phyloP scores from a whole-genome alignment of 2,329 filamentous ascomycete genomes.

The Chaetomium globosum region DNA sequence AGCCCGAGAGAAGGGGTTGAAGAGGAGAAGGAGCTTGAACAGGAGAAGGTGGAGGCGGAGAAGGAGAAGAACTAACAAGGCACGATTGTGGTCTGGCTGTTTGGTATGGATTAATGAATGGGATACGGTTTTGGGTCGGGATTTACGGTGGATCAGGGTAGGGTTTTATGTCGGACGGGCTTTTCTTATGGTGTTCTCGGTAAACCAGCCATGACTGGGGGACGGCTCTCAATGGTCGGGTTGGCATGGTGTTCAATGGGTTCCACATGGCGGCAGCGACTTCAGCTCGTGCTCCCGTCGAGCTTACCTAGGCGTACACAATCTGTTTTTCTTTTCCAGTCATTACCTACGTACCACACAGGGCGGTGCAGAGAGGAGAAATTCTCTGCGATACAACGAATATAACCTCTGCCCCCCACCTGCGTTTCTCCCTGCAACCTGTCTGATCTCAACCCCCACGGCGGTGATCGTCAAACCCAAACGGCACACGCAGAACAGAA shows the following conservation, averaged over 20 bases:
- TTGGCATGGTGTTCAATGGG: not conserved
- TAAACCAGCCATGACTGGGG: not conserved
- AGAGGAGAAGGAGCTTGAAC: conserved; percentile 27
- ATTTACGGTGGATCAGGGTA: not conserved
- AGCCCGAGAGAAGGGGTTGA: conserved; percentile 54
- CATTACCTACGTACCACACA: not conserved
- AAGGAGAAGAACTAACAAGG: conserved; percentile 8
- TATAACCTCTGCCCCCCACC: not conserved
- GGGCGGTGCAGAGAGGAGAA: not conserved
- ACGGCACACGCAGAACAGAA: no score
- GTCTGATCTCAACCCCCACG: not conserved
- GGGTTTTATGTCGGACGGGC: not conserved
- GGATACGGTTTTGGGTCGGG: not conserved
- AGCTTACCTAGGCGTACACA: not conserved
- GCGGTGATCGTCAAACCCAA: no score
- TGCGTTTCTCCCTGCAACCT: not conserved
- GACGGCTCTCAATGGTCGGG: not conserved
- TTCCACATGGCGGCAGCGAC: conserved; percentile 1
- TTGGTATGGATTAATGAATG: not conserved
- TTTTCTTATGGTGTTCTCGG: conserved; percentile 3
- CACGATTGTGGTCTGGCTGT: not conserved
- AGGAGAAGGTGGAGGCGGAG: not conserved
- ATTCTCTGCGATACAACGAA: not conserved
- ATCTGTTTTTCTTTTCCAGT: conserved; percentile 8
- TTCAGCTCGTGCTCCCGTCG: conserved; percentile 12